Conservation (phyloP, 2,329 filamentous ascomycete genomes). For the Tolypocladium tundrense region DNA sequence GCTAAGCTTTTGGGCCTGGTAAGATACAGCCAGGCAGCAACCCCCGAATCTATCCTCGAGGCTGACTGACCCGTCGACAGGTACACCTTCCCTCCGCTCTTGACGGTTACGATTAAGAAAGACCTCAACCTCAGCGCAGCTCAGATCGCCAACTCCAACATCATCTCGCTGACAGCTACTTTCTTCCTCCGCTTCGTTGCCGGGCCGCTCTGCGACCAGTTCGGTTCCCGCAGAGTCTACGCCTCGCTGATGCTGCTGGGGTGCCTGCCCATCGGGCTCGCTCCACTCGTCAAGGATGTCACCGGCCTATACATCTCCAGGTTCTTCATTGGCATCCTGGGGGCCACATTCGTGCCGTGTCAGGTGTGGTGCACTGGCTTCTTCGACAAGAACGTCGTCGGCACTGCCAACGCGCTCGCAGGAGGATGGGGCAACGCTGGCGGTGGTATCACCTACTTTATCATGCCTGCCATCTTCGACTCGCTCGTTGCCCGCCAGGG, state of each 20-base stretch:
- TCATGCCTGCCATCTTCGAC: slow-evolving; percentile 85
- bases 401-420: slow-evolving; percentile 76
- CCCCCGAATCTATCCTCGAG: too few relatives aligned
- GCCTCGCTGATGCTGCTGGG: slow-evolving; percentile 68
- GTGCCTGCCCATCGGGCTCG: slow-evolving; percentile 70
- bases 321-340: slow-evolving; percentile 74
- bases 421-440: slow-evolving; percentile 82
- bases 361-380: slow-evolving; percentile 91
- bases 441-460: slow-evolving; percentile 85
- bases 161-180: slow-evolving; percentile 62
- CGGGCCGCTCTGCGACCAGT: slow-evolving; percentile 77
- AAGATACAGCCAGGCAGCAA: slow-evolving; percentile 4
- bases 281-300: slow-evolving; percentile 59
- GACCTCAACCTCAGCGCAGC: slow-evolving; percentile 62
- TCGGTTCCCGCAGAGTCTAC: slow-evolving; percentile 72
- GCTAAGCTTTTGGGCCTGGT: slow-evolving; percentile 81
- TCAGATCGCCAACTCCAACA: slow-evolving; percentile 82
- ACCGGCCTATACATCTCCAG: slow-evolving; percentile 59
- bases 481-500: slow-evolving; percentile 53
- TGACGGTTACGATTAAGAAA: slow-evolving; percentile 67
- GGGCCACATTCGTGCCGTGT: slow-evolving; percentile 71
- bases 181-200: slow-evolving; percentile 67
- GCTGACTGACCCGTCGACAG: slow-evolving; percentile 7
- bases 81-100: slow-evolving; percentile 79
- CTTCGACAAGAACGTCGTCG: slow-evolving; percentile 87